Evolutionary conservation across 2,329 filamentous ascomycete genomes (phyloP).

Genomic region (Talaromyces sp.): DNA sequence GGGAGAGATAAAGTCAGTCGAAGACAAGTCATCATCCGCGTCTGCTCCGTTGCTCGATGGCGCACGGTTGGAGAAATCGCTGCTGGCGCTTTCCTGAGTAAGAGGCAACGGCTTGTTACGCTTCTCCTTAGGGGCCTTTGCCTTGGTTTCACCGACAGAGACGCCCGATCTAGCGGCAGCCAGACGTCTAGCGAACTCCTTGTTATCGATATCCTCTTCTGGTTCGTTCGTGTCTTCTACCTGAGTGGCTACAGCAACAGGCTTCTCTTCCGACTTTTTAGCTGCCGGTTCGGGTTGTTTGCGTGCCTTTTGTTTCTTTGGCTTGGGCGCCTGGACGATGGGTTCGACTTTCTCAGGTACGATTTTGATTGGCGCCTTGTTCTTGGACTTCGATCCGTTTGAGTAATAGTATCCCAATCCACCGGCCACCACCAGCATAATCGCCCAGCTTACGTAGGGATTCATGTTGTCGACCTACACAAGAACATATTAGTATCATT

Average conservation of each 20-base stretch:
- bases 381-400: constrained; percentile 35
- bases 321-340: constrained; percentile 38
- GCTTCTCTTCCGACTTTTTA: constrained; percentile 30
- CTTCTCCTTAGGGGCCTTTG: constrained; percentile 59
- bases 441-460: constrained; percentile 46
- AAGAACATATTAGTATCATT: not conserved
- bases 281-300: constrained; percentile 32
- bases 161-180: constrained; percentile 69
- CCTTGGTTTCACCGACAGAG: constrained; percentile 48
- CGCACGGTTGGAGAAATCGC: constrained; percentile 55
- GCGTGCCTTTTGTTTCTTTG: constrained; percentile 41
- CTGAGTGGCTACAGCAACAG: constrained; percentile 29
- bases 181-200: constrained; percentile 74
- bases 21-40: constrained; percentile 77
- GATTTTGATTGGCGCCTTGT: constrained; percentile 32
- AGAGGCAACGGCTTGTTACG: constrained; percentile 61
- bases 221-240: constrained; percentile 50
- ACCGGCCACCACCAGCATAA: constrained; percentile 43
- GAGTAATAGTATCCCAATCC: constrained; percentile 45
- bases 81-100: constrained; percentile 47
- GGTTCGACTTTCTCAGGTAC: constrained; percentile 37
- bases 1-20: constrained; percentile 55
- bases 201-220: constrained; percentile 65
- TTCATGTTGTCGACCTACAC: constrained; percentile 34
- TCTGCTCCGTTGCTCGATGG: constrained; percentile 73